phyloP scores from a whole-genome alignment of 2,329 filamentous ascomycete genomes.

The Xylariaceae sp. region DNA sequence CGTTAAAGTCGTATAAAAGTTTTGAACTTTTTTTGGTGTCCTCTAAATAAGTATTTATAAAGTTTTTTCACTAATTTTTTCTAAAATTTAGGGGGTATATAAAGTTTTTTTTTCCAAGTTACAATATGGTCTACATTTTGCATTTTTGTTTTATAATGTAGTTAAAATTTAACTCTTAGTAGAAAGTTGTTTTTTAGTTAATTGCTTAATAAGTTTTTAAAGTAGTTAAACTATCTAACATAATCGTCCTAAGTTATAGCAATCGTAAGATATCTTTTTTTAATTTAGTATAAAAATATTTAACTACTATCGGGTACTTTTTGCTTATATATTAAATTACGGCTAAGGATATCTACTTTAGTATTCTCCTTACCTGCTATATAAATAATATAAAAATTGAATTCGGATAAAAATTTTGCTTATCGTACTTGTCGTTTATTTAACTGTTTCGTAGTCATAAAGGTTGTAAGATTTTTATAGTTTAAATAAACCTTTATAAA shows the following conservation, averaged over 20 bases:
- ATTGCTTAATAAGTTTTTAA: background rate
- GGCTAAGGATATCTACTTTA: background rate
- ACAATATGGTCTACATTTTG: background rate
- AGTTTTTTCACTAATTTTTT: background rate
- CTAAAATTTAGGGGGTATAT: background rate
- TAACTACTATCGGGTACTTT: background rate
- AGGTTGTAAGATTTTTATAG: too few relatives aligned
- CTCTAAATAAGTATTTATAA: background rate
- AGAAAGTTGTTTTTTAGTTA: background rate
- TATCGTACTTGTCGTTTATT: too few relatives aligned
- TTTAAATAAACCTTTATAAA: conserved; percentile 1
- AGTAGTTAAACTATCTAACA: background rate
- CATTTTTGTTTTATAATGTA: background rate
- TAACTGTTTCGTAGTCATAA: too few relatives aligned
- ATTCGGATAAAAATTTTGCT: background rate
- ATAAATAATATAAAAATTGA: background rate
- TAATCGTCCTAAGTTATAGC: background rate
- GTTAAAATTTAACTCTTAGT: background rate
- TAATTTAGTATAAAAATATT: background rate
- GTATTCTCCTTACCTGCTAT: background rate
- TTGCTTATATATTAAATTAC: background rate
- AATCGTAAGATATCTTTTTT: background rate
- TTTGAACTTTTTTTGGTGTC: background rate
- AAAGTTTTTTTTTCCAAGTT: background rate
- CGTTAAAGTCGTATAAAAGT: background rate